Base-by-base conservation (phyloP, 2,329 filamentous ascomycete species). In the Neofusicoccum parvum region DNA sequence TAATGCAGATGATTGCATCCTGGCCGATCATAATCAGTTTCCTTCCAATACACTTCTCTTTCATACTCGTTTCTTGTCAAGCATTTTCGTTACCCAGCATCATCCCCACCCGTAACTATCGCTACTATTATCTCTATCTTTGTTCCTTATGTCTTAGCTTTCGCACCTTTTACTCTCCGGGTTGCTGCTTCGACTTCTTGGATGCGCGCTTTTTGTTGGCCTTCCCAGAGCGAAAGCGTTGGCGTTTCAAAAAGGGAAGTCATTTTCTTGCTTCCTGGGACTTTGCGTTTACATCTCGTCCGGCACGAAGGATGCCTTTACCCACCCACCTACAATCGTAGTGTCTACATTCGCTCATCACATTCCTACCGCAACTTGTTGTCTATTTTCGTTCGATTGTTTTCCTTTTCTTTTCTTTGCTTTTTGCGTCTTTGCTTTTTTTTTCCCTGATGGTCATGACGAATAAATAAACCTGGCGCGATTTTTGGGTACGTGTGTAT, bases 171-270 rank as follows among this genome's bases (percentile, higher is more conserved):
- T 32, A 14, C 6, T 50, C 50, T 39, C 4, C 50, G 34, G 27
- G 15, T 39, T 46, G 41, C 32, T 54, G 43, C n/a, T 23, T 56
- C 60, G 23, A 11, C 49, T 41, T 41, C 62, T 56, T 48, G 27
- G 50, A 46, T 64, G 49, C 27, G 49, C 50, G 23, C 32, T 37
- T 64, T 46, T 46, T 56, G 14, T 23, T 48, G 11, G 56, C 43
- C 56, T 60, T 56, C 45, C 62, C 41, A 64, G 62, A 64, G 50
- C 62, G 62, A 53, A 41, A 60, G 50, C 62, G 62, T 64, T 49
- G 62, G 50, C 50, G 62, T 64, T 56, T 49, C 36, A 36, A 48
- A 53, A 56, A n/a, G 43, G 43, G n/a, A 48, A 48, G 43, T 39
- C 48, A 17, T 45, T 10, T 37, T 39, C 43, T 32, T 53, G 7